Conservation (phyloP, 148 eudicot species). For the Amaranthus cruentus region DNA sequence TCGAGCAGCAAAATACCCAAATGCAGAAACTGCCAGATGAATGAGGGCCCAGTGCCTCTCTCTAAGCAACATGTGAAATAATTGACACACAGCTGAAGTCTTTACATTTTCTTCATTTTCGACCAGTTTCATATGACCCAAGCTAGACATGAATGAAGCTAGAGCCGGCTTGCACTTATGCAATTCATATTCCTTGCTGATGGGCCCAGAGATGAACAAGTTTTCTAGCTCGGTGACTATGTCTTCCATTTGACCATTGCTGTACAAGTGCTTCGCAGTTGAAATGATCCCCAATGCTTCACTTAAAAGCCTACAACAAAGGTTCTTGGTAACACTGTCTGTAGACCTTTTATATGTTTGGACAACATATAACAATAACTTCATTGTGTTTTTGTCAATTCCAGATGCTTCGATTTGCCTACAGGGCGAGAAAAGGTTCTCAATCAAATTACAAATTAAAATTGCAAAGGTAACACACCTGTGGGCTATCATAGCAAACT, state of each 20-base stretch:
- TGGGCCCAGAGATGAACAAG: slow-evolving; percentile 47
- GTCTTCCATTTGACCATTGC: slow-evolving; percentile 59
- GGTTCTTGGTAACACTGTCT: slow-evolving; percentile 36
- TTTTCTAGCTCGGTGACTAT: slow-evolving; percentile 65
- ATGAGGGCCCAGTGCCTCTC: slow-evolving; percentile 90
- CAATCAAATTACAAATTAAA: not conserved
- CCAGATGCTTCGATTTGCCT: slow-evolving; percentile 59
- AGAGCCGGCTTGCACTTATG: slow-evolving; percentile 71
- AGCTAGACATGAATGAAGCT: slow-evolving; percentile 70
- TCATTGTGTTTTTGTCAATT: slow-evolving; percentile 50
- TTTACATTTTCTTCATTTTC: slow-evolving; percentile 45
- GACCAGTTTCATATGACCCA: slow-evolving; percentile 53
- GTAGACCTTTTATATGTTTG: slow-evolving; percentile 37
- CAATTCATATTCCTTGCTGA: slow-evolving; percentile 33
- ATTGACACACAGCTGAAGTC: slow-evolving; percentile 53
- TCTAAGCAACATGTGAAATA: slow-evolving; percentile 71
- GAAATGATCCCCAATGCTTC: slow-evolving; percentile 63
- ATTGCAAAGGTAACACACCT: not conserved
- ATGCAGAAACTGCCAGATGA: slow-evolving; percentile 65
- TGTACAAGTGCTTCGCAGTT: slow-evolving; percentile 50
- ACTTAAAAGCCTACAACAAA: slow-evolving; percentile 50
- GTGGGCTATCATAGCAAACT: not conserved
- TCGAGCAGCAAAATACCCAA: slow-evolving; percentile 85
- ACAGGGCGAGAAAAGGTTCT: slow-evolving; percentile 18
- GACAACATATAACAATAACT: slow-evolving; percentile 49